phyloP scores from a whole-genome alignment of 225 moss, liverwort and hornwort genomes.

The Rhytidiadelphus loreus region DNA sequence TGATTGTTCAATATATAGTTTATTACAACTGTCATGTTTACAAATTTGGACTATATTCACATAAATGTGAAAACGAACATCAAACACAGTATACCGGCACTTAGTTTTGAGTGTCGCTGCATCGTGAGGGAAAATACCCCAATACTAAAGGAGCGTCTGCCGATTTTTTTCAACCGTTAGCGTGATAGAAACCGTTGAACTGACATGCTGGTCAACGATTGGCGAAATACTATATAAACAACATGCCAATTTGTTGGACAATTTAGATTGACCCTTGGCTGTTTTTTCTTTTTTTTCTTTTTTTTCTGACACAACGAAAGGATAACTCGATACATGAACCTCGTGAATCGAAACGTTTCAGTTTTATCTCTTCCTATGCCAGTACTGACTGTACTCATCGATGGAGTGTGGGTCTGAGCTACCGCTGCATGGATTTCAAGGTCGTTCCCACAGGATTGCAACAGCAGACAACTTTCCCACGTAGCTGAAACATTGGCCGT shows the following conservation, averaged over 20 bases:
- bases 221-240: too few relatives aligned
- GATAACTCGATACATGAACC: neutral
- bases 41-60: neutral
- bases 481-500: neutral
- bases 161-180: neutral
- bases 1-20: neutral
- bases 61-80: neutral
- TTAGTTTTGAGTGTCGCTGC: neutral
- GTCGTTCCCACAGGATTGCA: neutral
- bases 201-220: neutral
- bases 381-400: neutral
- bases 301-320: neutral
- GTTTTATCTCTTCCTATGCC: neutral
- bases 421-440: neutral
- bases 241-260: neutral
- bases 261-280: neutral
- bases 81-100: too few relatives aligned
- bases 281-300: too few relatives aligned
- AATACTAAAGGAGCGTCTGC: neutral
- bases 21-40: neutral
- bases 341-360: neutral
- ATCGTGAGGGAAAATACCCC: neutral
- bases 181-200: neutral
- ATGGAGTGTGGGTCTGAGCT: neutral
- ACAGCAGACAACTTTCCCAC: neutral